These are phyloP conservation scores for Colletotrichum magnum DNA, from an alignment of 2,329 filamentous ascomycete genomes.

Conservation along the genomic window DNA sequence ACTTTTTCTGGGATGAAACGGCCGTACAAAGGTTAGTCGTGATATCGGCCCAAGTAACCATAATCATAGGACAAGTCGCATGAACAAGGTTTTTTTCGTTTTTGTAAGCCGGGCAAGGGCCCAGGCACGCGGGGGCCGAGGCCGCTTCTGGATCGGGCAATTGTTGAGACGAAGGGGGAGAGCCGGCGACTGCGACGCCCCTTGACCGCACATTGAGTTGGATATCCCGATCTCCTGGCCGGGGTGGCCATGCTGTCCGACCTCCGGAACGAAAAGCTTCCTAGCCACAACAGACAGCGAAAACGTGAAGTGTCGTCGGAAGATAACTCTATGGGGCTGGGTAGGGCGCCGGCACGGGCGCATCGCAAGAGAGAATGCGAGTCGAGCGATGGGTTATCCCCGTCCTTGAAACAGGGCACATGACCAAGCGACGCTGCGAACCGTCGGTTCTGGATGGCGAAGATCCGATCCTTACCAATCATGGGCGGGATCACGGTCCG, in stretches of 20 bases:
- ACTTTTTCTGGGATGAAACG: constrained; percentile 34
- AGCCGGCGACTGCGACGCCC: background rate
- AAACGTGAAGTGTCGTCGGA: constrained; percentile 33
- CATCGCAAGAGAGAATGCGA: constrained; percentile 6
- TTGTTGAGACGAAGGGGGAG: constrained; percentile 27
- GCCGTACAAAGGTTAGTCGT: constrained; percentile 21
- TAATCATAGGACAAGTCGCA: constrained; percentile 15
- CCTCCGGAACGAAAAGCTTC: constrained; percentile 14
- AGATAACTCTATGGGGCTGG: constrained; percentile 36
- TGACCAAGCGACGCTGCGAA: constrained; percentile 29
- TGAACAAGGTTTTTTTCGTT: background rate
- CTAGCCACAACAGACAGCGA: constrained; percentile 24
- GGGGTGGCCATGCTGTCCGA: constrained; percentile 30
- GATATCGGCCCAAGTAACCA: constrained; percentile 23
- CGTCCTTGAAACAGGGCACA: constrained; percentile 37
- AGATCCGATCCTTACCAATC: constrained; percentile 26
- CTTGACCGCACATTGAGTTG: background rate
- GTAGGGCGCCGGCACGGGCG: constrained; percentile 21
- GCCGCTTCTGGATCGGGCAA: constrained; percentile 10
- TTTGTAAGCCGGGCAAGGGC: background rate
- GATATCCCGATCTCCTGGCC: background rate
- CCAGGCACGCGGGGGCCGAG: background rate
- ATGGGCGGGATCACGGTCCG: background rate
- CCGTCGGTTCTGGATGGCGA: constrained; percentile 15
- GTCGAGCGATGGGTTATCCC: constrained; percentile 18